Conservation (phyloP, 352 stramenopile species). For the Thraustochytrium striatum region DNA sequence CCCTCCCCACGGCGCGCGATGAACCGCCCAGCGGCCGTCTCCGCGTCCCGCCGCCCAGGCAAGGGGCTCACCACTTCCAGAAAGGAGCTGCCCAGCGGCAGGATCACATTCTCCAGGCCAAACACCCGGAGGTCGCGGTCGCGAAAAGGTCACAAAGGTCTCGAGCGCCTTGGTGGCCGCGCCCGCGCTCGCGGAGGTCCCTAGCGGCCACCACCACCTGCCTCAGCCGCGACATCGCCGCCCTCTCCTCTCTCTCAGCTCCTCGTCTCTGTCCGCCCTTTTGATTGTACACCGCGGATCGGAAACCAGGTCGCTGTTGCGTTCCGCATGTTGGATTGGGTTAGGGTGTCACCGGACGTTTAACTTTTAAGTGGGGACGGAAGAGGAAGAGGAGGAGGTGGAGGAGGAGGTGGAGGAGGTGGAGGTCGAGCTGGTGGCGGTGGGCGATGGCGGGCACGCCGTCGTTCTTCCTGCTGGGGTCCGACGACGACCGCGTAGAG, state of each 20-base stretch:
- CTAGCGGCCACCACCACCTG: conserved; percentile 31
- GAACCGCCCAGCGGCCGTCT: conserved; percentile 20
- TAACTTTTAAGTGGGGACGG: no score
- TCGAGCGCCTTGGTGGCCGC: conserved; percentile 6
- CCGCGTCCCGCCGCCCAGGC: neutral
- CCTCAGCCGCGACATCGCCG: neutral
- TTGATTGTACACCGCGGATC: no score
- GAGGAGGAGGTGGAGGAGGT: no score
- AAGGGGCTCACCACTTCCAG: conserved; percentile 34
- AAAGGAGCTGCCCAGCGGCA: conserved; percentile 21
- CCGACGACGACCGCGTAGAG: neutral
- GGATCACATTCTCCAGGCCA: conserved; percentile 13
- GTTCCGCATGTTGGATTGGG: no score
- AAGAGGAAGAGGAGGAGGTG: no score
- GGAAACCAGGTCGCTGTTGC: no score
- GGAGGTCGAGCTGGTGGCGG: no score
- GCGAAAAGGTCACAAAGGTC: conserved; percentile 33
- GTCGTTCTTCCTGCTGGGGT: conserved; percentile 37
- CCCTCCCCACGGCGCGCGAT: neutral
- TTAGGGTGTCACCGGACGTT: no score
- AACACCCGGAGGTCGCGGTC: conserved; percentile 15
- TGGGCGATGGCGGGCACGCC: conserved; percentile 23
- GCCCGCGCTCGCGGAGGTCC: conserved; percentile 10
- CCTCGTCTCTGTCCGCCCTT: no score
- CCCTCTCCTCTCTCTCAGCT: no score